These are phyloP conservation scores for Amanita thiersii DNA, from an alignment of 768 basidiomycete species.

Conservation along the genomic window DNA sequence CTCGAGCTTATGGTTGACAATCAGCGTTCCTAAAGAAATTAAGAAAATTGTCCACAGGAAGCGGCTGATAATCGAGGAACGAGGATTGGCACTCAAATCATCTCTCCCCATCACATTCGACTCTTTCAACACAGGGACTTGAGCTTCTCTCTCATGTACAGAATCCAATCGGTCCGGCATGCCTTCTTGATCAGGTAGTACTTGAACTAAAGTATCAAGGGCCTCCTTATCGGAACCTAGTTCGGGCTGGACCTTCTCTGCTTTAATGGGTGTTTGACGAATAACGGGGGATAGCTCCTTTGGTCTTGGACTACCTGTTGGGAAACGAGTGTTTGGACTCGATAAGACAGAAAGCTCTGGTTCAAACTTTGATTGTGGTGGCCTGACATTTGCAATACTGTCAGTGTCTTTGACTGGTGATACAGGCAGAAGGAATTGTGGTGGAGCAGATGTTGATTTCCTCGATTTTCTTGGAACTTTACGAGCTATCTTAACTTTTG, in stretches of 20 bases:
- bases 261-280: neutral
- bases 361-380: slow-evolving; percentile 49
- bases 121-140: neutral
- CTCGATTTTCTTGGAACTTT: slow-evolving; percentile 48
- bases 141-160: neutral
- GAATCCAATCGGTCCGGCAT: too few species aligned
- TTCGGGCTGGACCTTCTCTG: slow-evolving; percentile 6
- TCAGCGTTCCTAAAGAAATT: slow-evolving; percentile 22
- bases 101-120: too few species aligned
- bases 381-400: slow-evolving; percentile 20
- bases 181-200: too few species aligned
- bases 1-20: slow-evolving; percentile 52
- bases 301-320: neutral
- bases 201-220: too few species aligned
- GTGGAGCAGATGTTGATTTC: slow-evolving; percentile 68
- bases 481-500: slow-evolving; percentile 31
- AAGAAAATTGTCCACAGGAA: slow-evolving; percentile 31
- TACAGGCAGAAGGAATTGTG: slow-evolving; percentile 39
- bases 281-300: neutral
- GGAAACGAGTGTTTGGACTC: slow-evolving; percentile 18
- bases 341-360: slow-evolving; percentile 36
- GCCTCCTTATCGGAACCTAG: too few species aligned
- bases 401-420: slow-evolving; percentile 25
- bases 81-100: neutral
- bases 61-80: slow-evolving; percentile 27